These are phyloP conservation scores for Penicillium cosmopolitanum DNA, from an alignment of 495 filamentous ascomycete species.

Conservation along the genomic window DNA sequence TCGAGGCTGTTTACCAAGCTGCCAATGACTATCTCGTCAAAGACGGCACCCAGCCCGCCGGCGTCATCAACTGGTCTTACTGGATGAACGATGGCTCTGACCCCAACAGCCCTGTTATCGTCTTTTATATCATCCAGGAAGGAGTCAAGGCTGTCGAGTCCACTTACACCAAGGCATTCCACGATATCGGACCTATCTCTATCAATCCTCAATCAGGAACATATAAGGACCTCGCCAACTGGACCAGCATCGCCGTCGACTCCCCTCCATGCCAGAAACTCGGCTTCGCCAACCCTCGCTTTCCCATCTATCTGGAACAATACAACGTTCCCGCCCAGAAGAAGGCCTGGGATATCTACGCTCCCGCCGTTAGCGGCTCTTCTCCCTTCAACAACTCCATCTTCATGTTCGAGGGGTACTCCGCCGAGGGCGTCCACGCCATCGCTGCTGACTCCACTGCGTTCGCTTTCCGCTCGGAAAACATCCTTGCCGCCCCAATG, in stretches of 20 bases:
- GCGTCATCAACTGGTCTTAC: slow-evolving; percentile 55
- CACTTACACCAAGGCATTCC: slow-evolving; percentile 49
- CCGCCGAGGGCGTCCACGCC: slow-evolving; percentile 47
- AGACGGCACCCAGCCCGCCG: slow-evolving; percentile 42
- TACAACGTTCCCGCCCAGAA: slow-evolving; percentile 51
- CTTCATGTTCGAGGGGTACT: slow-evolving; percentile 62
- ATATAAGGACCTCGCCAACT: slow-evolving; percentile 49
- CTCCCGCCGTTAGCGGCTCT: slow-evolving; percentile 27
- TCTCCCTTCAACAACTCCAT: slow-evolving; percentile 42
- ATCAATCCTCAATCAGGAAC: slow-evolving; percentile 33
- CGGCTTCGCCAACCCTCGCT: slow-evolving; percentile 51
- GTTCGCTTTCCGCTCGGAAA: slow-evolving; percentile 46
- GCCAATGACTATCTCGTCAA: slow-evolving; percentile 46
- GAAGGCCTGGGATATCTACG: slow-evolving; percentile 46
- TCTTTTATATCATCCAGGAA: slow-evolving; percentile 56
- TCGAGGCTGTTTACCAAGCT: slow-evolving; percentile 51
- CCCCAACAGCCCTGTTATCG: slow-evolving; percentile 49
- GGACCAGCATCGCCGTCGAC: slow-evolving; percentile 42
- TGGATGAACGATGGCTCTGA: slow-evolving; percentile 50
- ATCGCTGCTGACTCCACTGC: slow-evolving; percentile 39
- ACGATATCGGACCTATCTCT: slow-evolving; percentile 47
- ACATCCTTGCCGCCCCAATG: slow-evolving; percentile 49
- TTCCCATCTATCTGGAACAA: slow-evolving; percentile 49
- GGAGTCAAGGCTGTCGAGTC: slow-evolving; percentile 44
- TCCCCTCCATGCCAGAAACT: slow-evolving; percentile 48